Conservation (phyloP, 1,284 basidiomycete genomes). For the Cryptococcus sp. region DNA sequence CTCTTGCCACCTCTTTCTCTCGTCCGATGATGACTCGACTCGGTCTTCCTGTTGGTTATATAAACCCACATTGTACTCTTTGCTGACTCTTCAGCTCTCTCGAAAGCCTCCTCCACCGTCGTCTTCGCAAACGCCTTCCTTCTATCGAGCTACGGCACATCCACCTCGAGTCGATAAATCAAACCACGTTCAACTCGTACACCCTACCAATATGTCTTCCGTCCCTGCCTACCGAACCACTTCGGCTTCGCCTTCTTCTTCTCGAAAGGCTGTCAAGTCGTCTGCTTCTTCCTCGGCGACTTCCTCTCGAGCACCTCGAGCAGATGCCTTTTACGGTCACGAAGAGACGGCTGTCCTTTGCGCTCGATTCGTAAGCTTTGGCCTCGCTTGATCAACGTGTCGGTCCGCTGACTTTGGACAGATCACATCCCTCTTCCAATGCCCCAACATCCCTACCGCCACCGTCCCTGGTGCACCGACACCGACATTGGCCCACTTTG, state of each 20-base stretch:
- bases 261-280: slow-evolving; percentile 40
- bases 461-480: slow-evolving; percentile 41
- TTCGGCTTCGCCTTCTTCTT: slow-evolving; percentile 32
- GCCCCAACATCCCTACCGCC: slow-evolving; percentile 44
- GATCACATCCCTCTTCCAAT: slow-evolving; percentile 51
- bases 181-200: neutral
- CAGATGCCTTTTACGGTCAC: slow-evolving; percentile 74
- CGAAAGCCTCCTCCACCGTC: neutral
- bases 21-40: neutral
- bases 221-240: slow-evolving; percentile 32
- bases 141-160: neutral
- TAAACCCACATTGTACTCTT: neutral
- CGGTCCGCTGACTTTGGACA: slow-evolving; percentile 9
- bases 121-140: neutral
- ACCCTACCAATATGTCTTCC: slow-evolving; percentile 14
- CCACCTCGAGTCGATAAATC: neutral
- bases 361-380: slow-evolving; percentile 64
- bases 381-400: neutral
- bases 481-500: slow-evolving; percentile 67
- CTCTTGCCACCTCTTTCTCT: neutral
- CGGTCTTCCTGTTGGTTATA: neutral
- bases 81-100: neutral
- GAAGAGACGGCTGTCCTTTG: slow-evolving; percentile 61
- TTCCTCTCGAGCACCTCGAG: slow-evolving; percentile 28
- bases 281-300: slow-evolving; percentile 36